Evolutionary conservation across 2,329 filamentous ascomycete genomes (phyloP), one percentile per base, ranked within the genome.

Genomic region (Colletotrichum nymphaeae): DNA sequence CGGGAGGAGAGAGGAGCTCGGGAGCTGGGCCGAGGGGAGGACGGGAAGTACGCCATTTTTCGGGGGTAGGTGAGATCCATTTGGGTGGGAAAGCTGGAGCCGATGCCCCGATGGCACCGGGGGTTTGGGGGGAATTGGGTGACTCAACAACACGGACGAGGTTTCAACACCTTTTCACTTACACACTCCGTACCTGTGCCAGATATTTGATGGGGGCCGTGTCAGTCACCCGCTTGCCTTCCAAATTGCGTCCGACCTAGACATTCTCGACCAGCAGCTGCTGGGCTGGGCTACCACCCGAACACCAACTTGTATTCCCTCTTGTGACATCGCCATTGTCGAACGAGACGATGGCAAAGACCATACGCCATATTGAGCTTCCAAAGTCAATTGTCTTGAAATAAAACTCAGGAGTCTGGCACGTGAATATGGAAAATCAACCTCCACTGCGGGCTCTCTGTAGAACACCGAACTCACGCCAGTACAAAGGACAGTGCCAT

Each of bases 401-500:
- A 42, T 1, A 6, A 42, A 42, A 16, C 37, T 19, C 63, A 76
- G 68, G 12, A 93, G 94, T 78, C 87, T 3, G 92, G 92, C 3
- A 81, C 86, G 59, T 85, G 88, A 78, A 91, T 93, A 79, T 88
- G 92, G 80, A 93, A 93, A 93, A 92, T 93, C 55, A 93, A 92
- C 26, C 85, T 93, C 65, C 14, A 19, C 37, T 84, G 96, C 55
- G 87, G 90, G 9, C 86, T 93, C 46, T 92, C 93, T 42, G 86
- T 89, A 6, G 89, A 93, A 71, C 87, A 92, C 28, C 84, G 88
- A 64, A 81, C 87, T 11, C 89, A 88, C 24, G 88, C 90, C 56
- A 91, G 93, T 79, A 95, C 97, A 84, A 90, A 90, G 75, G 95
- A 94, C 55, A 95, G 92, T 80, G 90, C 91, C 22, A 84, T 97